Percentiles rank a stretch among this genome's conserved stretches.
Conservation (phyloP, 768 basidiomycete species). For the Lactarius tabidus region DNA sequence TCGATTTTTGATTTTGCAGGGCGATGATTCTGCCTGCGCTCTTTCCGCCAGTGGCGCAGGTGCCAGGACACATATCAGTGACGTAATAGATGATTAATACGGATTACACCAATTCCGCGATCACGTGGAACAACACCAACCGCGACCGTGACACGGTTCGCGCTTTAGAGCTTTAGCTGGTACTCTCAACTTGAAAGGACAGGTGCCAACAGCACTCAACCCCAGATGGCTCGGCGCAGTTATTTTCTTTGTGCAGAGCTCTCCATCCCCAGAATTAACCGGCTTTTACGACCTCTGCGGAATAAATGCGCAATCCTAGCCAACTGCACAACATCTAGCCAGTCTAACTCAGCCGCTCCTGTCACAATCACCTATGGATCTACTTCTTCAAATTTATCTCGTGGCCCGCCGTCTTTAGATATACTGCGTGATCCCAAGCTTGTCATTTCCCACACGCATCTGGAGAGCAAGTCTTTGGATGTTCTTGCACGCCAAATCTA, state of each 20-base stretch:
- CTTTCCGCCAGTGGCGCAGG: too few relatives aligned
- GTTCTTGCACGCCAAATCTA: conserved; percentile 48
- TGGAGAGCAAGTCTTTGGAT: conserved; percentile 35
- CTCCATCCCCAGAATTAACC: conserved; percentile 40
- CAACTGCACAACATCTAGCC: conserved; percentile 25
- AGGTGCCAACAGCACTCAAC: background rate
- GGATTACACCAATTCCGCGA: background rate
- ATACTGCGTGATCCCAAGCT: conserved; percentile 39
- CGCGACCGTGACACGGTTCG: background rate
- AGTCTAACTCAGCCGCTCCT: conserved; percentile 24
- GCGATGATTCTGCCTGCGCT: too few relatives aligned
- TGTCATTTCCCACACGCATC: conserved; percentile 33
- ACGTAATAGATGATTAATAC: background rate
- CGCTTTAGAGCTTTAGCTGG: too few relatives aligned
- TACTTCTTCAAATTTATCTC: background rate
- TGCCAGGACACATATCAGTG: background rate
- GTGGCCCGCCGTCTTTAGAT: conserved; percentile 33
- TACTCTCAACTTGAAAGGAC: too few relatives aligned
- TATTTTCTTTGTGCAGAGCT: conserved; percentile 26
- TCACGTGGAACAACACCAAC: background rate
- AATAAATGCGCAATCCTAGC: conserved; percentile 43
- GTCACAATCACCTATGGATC: conserved; percentile 24
- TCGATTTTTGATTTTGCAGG: too few relatives aligned
- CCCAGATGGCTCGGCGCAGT: conserved; percentile 2
- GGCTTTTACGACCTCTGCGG: conserved; percentile 46